phyloP scores from a whole-genome alignment of 331 rosid genomes.

The Pyrus hybrid region DNA sequence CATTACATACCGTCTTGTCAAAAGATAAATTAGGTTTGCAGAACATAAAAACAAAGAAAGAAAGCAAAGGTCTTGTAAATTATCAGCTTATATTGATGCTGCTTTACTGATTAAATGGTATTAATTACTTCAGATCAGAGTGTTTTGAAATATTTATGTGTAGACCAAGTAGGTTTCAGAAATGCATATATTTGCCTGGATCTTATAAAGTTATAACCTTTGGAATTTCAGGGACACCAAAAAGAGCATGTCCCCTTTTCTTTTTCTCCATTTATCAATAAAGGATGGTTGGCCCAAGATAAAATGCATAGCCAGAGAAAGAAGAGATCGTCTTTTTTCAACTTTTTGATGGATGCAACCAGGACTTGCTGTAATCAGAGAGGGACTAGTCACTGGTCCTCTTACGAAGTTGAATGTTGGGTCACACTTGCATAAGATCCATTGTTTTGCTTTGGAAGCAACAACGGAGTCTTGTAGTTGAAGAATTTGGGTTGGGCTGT shows the following conservation, averaged over 20 bases:
- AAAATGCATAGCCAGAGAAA: not conserved
- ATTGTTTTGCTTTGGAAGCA: too few relatives aligned
- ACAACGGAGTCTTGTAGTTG: too few relatives aligned
- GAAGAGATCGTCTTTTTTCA: not conserved
- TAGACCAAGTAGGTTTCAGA: too few relatives aligned
- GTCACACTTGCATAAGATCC: not conserved
- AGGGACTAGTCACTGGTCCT: not conserved
- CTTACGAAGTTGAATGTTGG: not conserved
- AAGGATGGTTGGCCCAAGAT: not conserved
- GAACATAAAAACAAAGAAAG: not conserved
- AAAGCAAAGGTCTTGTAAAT: not conserved
- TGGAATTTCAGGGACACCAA: not conserved
- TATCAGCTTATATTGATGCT: too few relatives aligned
- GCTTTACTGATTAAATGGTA: too few relatives aligned
- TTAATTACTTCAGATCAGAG: too few relatives aligned
- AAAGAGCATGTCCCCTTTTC: not conserved
- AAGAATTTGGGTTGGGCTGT: too few relatives aligned
- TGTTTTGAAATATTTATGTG: too few relatives aligned
- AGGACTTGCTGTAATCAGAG: too few relatives aligned
- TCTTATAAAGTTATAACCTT: not conserved
- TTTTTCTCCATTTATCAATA: slow-evolving; percentile 2
- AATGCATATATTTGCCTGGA: too few relatives aligned
- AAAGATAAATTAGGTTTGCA: too few relatives aligned
- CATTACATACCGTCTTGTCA: too few relatives aligned
- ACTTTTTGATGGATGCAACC: not conserved